Conservation (phyloP, 2,329 filamentous ascomycete genomes). For the Ramichloridium luteum region DNA sequence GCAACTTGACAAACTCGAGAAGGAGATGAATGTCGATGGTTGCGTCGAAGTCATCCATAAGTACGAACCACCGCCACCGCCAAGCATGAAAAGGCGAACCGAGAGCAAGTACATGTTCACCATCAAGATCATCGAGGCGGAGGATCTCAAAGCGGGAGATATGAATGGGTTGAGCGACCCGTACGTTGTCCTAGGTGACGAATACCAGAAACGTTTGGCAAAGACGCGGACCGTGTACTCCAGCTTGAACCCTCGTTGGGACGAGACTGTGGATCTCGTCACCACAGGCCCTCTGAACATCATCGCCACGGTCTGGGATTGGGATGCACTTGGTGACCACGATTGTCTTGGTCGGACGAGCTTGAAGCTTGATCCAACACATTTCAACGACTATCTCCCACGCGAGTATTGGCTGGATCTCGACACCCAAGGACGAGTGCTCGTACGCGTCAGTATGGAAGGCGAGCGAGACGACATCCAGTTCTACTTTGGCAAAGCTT, state of each 20-base stretch:
- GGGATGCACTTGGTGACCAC: constrained; percentile 92
- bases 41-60: constrained; percentile 72
- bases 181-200: constrained; percentile 91
- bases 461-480: constrained; percentile 96
- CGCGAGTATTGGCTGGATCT: constrained; percentile 96
- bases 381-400: constrained; percentile 91
- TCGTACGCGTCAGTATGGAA: constrained; percentile 95
- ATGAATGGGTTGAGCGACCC: constrained; percentile 89
- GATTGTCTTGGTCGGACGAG: constrained; percentile 96
- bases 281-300: constrained; percentile 85
- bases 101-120: constrained; percentile 92
- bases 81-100: constrained; percentile 45
- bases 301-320: constrained; percentile 96
- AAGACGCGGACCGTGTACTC: constrained; percentile 88
- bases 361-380: constrained; percentile 90
- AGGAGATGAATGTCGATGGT: constrained; percentile 78
- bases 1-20: constrained; percentile 81
- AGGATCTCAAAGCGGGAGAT: constrained; percentile 96
- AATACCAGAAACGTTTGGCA: constrained; percentile 90
- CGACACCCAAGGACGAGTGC: constrained; percentile 80
- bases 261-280: constrained; percentile 92
- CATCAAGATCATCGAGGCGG: constrained; percentile 95
- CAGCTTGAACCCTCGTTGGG: constrained; percentile 89
- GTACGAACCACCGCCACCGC: constrained; percentile 59
- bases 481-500: constrained; percentile 96